Percentiles rank a stretch among this genome's conserved stretches.
Evolutionary conservation across 2,329 filamentous ascomycete genomes (phyloP).

Genomic region (Hypoxylon sp.): DNA sequence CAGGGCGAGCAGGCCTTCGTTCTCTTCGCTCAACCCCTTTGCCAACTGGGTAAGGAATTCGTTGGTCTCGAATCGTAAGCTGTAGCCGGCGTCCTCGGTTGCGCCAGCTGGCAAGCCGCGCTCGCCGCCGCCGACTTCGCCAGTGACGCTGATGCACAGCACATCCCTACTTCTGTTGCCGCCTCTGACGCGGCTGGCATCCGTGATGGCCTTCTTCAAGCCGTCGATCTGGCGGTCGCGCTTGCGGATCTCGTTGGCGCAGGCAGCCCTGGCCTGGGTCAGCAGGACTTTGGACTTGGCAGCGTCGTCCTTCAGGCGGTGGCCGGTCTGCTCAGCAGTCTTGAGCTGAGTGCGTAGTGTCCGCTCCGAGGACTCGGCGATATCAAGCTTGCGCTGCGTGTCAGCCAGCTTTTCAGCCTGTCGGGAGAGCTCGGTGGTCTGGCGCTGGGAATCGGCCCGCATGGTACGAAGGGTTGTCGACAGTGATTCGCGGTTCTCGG

Average conservation of each 20-base stretch:
- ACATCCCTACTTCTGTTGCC: slow-evolving; percentile 62
- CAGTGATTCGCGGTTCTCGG: slow-evolving; percentile 84
- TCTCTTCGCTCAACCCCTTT: slow-evolving; percentile 87
- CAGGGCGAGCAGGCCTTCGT: slow-evolving; percentile 79
- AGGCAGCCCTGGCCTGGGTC: slow-evolving; percentile 83
- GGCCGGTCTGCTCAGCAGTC: slow-evolving; percentile 75
- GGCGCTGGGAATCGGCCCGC: slow-evolving; percentile 77
- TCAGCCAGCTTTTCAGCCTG: slow-evolving; percentile 63
- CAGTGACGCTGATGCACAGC: slow-evolving; percentile 64
- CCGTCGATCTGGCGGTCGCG: slow-evolving; percentile 88
- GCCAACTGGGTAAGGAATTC: slow-evolving; percentile 88
- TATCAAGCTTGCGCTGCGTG: slow-evolving; percentile 61
- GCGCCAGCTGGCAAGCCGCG: slow-evolving; percentile 41
- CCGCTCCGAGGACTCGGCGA: slow-evolving; percentile 74
- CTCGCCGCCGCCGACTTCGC: slow-evolving; percentile 59
- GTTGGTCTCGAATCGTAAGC: slow-evolving; percentile 85
- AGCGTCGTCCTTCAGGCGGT: slow-evolving; percentile 84
- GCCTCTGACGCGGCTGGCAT: slow-evolving; percentile 69
- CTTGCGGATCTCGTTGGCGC: slow-evolving; percentile 89
- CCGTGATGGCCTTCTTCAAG: slow-evolving; percentile 84
- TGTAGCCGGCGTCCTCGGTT: slow-evolving; percentile 65
- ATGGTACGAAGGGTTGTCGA: slow-evolving; percentile 79
- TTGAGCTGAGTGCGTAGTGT: slow-evolving; percentile 73
- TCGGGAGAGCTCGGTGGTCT: slow-evolving; percentile 72
- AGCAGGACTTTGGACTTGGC: slow-evolving; percentile 79